Conservation (phyloP, 2,329 filamentous ascomycete genomes). For the Calonectria honghensis region DNA sequence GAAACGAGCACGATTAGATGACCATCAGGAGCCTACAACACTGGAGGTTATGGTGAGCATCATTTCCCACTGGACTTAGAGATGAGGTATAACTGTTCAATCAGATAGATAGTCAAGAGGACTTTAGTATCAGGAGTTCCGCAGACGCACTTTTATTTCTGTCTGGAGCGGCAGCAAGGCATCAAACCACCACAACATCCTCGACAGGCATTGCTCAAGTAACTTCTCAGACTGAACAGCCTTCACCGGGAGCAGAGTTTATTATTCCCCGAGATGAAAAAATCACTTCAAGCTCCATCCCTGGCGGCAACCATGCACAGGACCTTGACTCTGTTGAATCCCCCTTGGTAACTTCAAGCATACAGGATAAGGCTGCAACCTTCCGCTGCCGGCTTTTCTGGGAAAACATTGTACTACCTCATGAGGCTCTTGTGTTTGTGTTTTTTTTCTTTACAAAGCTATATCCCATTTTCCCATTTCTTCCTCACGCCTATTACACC, state of each 20-base stretch:
- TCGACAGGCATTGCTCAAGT: not conserved
- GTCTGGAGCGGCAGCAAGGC: not conserved
- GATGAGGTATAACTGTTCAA: not conserved
- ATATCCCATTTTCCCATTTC: constrained; percentile 33
- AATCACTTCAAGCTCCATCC: not conserved
- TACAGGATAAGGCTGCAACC: not conserved
- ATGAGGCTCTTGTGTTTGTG: constrained; percentile 22
- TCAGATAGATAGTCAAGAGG: not conserved
- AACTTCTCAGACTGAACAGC: not conserved
- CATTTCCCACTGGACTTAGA: not conserved
- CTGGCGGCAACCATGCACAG: not conserved
- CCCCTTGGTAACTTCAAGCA: not conserved
- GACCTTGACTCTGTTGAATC: not conserved
- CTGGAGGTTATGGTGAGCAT: not conserved
- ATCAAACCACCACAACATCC: not conserved
- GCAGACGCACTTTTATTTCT: constrained; percentile 33
- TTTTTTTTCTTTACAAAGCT: constrained; percentile 36
- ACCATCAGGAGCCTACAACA: not conserved
- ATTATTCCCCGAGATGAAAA: not conserved
- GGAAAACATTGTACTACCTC: constrained; percentile 25
- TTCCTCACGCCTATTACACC: constrained; percentile 31
- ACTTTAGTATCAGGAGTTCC: constrained; percentile 19
- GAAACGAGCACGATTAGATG: constrained; percentile 16
- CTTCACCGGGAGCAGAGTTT: not conserved
- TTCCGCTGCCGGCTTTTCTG: constrained; percentile 34